Evolutionary conservation across 2,329 filamentous ascomycete genomes (phyloP), one percentile per base, ranked within the genome.

Genomic region (Seiridium cupressi): DNA sequence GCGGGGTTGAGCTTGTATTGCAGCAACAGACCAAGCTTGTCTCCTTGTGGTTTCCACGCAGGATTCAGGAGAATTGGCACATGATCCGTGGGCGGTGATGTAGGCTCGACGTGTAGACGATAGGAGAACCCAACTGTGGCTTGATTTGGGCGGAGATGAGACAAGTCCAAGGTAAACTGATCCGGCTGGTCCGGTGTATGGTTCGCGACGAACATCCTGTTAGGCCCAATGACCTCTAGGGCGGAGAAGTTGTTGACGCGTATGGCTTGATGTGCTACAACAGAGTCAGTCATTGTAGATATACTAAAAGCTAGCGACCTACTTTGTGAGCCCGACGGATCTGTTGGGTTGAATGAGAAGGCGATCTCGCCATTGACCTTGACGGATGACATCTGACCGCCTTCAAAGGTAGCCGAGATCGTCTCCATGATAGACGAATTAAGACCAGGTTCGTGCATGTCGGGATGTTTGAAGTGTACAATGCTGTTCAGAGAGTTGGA

Each of bases 141-240:
- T 68, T 89, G 61, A n/a, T 26, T 51, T 18, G 49, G 87, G 66
- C 87, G 81, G 62, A 97, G 84, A 70, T 89, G 87, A 11, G 87
- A 81, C 5, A 95, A 77, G 63, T 93, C 86, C 38, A 99, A 79
- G 0, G 80, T 85, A 76, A 96, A 99, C 70, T 94, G 89, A 61
- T 96, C 93, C 3, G 89, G 84, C 60, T 84, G 87, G 8, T 89
- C 86, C 1, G 81, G 70, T 1, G 79, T 76, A 4, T 84, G 80
- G 66, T 92, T 89, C 38, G 88, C 86, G 56, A 98, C 88, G 75
- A 98, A 96, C 60, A 93, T 91, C 48, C 92, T 92, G 73, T 99
- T 99, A 1, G 93, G 93, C 0, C 93, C 93, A 60, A 99, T 93
- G 69, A 92, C 93, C 69, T 98, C 95, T 5, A 99, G 83, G n/a